phyloP scores from a whole-genome alignment of 371 early-diverging fungal genomes.

The Nematocida minor region DNA sequence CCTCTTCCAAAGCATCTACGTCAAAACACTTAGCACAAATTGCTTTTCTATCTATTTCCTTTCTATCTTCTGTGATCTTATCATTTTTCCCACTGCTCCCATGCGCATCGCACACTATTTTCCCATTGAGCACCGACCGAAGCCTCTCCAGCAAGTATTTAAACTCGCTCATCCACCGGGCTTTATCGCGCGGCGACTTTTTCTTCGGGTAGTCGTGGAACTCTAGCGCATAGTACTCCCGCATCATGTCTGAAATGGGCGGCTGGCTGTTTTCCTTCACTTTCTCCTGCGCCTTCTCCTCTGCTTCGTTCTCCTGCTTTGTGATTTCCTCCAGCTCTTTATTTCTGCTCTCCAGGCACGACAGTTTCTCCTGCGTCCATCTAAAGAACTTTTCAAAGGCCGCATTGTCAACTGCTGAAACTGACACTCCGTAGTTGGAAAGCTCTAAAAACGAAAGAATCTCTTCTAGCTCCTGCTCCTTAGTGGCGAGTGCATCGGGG shows the following conservation, averaged over 20 bases:
- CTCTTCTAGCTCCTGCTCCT: conserved; percentile 44
- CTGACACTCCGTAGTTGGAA: conserved; percentile 28
- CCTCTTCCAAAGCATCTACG: conserved; percentile 15
- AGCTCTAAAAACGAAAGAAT: conserved; percentile 6
- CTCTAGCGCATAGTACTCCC: conserved; percentile 41
- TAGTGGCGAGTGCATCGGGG: not conserved
- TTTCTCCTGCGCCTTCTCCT: not conserved
- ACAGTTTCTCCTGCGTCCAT: conserved; percentile 12
- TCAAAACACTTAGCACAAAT: conserved; percentile 39
- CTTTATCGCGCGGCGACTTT: conserved; percentile 33
- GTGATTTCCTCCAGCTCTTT: not conserved
- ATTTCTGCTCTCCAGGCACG: not conserved
- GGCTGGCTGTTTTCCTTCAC: not conserved
- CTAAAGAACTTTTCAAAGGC: conserved; percentile 46
- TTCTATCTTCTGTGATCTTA: not conserved
- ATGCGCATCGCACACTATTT: conserved; percentile 10
- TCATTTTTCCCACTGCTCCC: not conserved
- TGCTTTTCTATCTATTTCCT: not conserved
- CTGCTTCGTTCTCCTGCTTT: not conserved
- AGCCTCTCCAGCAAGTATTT: not conserved
- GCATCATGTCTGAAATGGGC: not conserved
- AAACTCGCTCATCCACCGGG: conserved; percentile 26
- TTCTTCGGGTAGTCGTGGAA: conserved; percentile 51
- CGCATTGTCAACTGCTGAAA: conserved; percentile 33
- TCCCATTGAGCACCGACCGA: not conserved